Evolutionary conservation across 2,329 filamentous ascomycete species (phyloP), one percentile per base, ranked within the genome.

Genomic region (Pleurostoma richardsiae): DNA sequence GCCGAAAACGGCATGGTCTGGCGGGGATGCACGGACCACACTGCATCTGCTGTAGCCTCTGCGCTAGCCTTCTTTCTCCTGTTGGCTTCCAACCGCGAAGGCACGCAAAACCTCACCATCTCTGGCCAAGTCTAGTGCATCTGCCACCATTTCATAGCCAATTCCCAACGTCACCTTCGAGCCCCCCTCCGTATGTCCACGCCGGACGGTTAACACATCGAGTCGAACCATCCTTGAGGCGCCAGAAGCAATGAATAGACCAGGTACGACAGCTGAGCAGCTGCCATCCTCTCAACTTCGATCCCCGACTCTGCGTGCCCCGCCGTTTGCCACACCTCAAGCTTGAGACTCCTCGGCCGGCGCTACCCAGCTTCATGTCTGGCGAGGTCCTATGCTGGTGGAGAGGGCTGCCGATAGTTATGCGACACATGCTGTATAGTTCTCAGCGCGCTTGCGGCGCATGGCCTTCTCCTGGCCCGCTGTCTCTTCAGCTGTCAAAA

Each of bases 231-330:
- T 36, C 8, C n/a, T 36, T 8, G 33, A 40, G 47, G 42, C 44
- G 42, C 26, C 30, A n/a, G 47, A 42, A 43, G 44, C 48, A 30
- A 52, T 52, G 50, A 52, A 49, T 50, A 52, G 50, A 49, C 49
- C 50, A 52, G 50, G 50, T 52, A 52, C 48, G 50, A 41, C 49
- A 41, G 44, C 43, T 42, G 29, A 43, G 40, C 45, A 19, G 29
- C 39, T 44, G 50, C 41, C 50, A 19, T 31, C 44, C 46, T 41
- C 46, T 44, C 42, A 33, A 39, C 11, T 30, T 41, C 41, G 50
- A 44, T 38, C 33, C 29, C 38, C 40, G 30, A 26, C 19, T 19
- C 33, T n/a, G 33, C n/a, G 33, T 49, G 39, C 52, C 50, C 49
- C 50, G 43, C 53, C 44, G 43, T 42, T 41, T 47, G 40, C 45